phyloP scores from a whole-genome alignment of 2,329 filamentous ascomycete genomes.

The Ascochyta lentis region DNA sequence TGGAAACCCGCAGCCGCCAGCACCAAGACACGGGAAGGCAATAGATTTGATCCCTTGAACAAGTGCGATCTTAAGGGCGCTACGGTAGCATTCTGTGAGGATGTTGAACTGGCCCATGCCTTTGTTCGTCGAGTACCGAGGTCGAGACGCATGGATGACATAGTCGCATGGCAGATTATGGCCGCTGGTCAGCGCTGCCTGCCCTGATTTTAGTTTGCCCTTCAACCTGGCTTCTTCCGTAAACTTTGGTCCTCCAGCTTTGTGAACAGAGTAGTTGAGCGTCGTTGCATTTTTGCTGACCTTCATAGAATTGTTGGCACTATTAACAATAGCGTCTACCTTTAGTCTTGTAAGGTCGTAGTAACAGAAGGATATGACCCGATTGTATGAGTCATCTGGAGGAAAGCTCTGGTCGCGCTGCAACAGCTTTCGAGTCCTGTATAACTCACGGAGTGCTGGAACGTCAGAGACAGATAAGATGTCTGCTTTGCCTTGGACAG shows the following conservation, averaged over 20 bases:
- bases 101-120: constrained; percentile 33
- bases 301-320: constrained; percentile 28
- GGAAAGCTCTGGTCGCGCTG: constrained; percentile 38
- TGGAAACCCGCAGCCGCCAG: constrained; percentile 43
- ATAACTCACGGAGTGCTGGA: constrained; percentile 37
- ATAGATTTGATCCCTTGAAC: constrained; percentile 34
- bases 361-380: constrained; percentile 37
- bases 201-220: constrained; percentile 27
- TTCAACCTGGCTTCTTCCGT: constrained; percentile 26
- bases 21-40: constrained; percentile 44
- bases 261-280: constrained; percentile 36
- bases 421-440: constrained; percentile 31
- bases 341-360: constrained; percentile 42
- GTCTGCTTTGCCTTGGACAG: constrained; percentile 2
- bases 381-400: constrained; percentile 41
- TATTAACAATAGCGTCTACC: constrained; percentile 47
- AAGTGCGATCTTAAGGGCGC: constrained; percentile 31
- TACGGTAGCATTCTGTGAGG: constrained; percentile 43
- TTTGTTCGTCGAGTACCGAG: constrained; percentile 28
- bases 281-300: constrained; percentile 17
- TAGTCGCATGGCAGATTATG: constrained; percentile 37
- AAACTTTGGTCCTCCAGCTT: constrained; percentile 38
- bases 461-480: constrained; percentile 29
- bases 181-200: constrained; percentile 36
- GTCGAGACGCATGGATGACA: constrained; percentile 43